Evolutionary conservation across 306 rosid species (phyloP).

Genomic region (Fagus sylvatica): DNA sequence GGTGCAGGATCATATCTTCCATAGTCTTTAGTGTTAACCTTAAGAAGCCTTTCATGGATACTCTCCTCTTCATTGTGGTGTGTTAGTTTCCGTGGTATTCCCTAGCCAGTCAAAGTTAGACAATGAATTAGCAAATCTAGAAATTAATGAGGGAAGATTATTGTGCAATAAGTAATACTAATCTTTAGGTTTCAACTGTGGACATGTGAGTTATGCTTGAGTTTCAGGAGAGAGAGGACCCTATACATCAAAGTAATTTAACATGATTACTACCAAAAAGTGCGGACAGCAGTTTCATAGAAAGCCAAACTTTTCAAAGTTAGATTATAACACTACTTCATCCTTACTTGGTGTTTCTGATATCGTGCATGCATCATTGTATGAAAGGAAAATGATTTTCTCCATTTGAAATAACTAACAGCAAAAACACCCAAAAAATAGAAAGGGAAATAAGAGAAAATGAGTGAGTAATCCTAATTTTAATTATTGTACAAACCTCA

Average conservation of each 20-base stretch:
- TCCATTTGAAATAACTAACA: not conserved
- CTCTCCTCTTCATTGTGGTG: conserved; percentile 37
- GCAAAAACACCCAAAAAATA: not conserved
- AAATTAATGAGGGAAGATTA: not conserved
- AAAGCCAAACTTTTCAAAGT: not conserved
- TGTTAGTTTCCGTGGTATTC: conserved; percentile 11
- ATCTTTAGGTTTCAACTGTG: not conserved
- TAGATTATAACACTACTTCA: not conserved
- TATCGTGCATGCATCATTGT: not conserved
- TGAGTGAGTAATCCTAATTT: not conserved
- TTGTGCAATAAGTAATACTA: not conserved
- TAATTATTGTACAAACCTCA: conserved; percentile 9
- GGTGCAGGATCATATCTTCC: conserved; percentile 94
- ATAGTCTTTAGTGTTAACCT: conserved; percentile 71
- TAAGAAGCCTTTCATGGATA: conserved; percentile 81
- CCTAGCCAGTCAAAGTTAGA: not conserved
- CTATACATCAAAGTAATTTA: too few relatives aligned
- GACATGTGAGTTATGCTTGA: too few relatives aligned
- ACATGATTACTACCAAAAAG: not conserved
- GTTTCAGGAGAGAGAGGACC: too few relatives aligned
- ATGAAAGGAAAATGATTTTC: too few relatives aligned
- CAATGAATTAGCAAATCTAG: not conserved
- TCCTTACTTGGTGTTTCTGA: not conserved
- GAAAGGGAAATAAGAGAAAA: not conserved
- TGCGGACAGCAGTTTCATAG: not conserved